Conservation (phyloP, 257 asterid genomes). For the Fraxinus quadrangulata region DNA sequence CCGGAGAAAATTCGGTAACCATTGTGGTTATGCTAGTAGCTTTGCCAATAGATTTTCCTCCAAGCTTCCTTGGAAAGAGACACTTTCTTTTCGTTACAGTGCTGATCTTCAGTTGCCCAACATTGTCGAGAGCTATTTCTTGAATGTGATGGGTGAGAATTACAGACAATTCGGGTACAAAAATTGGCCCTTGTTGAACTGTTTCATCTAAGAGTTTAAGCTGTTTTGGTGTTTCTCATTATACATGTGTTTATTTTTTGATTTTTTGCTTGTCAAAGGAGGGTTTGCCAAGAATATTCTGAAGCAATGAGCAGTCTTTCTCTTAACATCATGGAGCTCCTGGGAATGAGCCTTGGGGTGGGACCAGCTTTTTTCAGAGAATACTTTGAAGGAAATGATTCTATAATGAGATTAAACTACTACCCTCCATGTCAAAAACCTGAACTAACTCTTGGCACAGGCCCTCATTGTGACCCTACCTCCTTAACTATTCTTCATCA, state of each 20-base stretch:
- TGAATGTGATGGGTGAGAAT: slow-evolving; percentile 51
- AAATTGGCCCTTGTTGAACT: neutral
- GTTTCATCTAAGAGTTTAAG: neutral
- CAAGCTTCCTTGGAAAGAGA: slow-evolving; percentile 89
- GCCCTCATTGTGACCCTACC: slow-evolving; percentile 90
- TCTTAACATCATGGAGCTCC: slow-evolving; percentile 57
- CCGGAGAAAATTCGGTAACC: slow-evolving; percentile 55
- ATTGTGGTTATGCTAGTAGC: slow-evolving; percentile 78
- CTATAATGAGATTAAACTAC: slow-evolving; percentile 74
- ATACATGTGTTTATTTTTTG: neutral
- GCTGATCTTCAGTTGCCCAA: slow-evolving; percentile 32
- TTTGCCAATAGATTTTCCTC: slow-evolving; percentile 67
- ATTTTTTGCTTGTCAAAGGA: slow-evolving; percentile 35
- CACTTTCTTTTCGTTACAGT: slow-evolving; percentile 56
- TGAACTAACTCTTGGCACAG: slow-evolving; percentile 66
- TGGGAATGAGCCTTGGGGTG: slow-evolving; percentile 70
- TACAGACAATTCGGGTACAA: slow-evolving; percentile 58
- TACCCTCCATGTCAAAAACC: slow-evolving; percentile 73
- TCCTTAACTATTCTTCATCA: slow-evolving; percentile 75
- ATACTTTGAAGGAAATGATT: slow-evolving; percentile 62
- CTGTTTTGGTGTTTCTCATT: neutral
- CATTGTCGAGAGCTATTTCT: slow-evolving; percentile 43
- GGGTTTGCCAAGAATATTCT: slow-evolving; percentile 56
- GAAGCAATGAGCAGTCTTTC: slow-evolving; percentile 64
- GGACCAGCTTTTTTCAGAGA: slow-evolving; percentile 52